Evolutionary conservation across 2,329 filamentous ascomycete species (phyloP), one percentile per base, ranked within the genome.

Genomic region (Botrytis cinerea): DNA sequence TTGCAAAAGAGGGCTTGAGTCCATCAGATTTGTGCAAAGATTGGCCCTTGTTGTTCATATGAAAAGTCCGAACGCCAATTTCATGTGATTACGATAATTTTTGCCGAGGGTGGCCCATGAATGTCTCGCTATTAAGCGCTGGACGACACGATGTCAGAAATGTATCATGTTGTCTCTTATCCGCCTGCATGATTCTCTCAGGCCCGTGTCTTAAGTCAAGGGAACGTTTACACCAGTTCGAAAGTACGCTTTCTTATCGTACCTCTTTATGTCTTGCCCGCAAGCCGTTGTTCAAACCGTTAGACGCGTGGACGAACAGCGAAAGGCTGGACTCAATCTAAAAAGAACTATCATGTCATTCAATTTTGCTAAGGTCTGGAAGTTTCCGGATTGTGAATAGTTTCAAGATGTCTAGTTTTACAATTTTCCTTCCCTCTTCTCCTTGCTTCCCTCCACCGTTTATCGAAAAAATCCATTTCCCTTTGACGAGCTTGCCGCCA

Each of bases 71-170:
- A 40, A 40, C 54, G 32, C 25, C 20, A 51, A 67, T 54, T 57
- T 28, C 46, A 40, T 20, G 12, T 38, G 32, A 51, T n/a, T 28
- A 32, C 35, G 48, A 57, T 10, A 32, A 32, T 43, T 10, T 5
- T 22, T 68, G 38, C 48, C 66, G 48, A 68, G 66, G n/a, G 48
- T 68, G 66, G 66, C 66, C 57, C 43, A 18, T 40, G 25, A 28
- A 43, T 68, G 66, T 68, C 66, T 68, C 6, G 66, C n/a, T 16
- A 57, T 43, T 68, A 68, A 68, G 66, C 48, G 66, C 66, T 32
- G 4, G 35, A 68, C 35, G 10, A 57, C 35, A 68, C 46, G 25
- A 28, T 57, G 40, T 43, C 16, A 28, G 48, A 25, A 40, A 57
- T 22, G 16, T 57, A 57, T 68, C 64, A 54, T 54, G 8, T 57